phyloP scores from a whole-genome alignment of 768 basidiomycete species.

The Chalciporus piperatus region DNA sequence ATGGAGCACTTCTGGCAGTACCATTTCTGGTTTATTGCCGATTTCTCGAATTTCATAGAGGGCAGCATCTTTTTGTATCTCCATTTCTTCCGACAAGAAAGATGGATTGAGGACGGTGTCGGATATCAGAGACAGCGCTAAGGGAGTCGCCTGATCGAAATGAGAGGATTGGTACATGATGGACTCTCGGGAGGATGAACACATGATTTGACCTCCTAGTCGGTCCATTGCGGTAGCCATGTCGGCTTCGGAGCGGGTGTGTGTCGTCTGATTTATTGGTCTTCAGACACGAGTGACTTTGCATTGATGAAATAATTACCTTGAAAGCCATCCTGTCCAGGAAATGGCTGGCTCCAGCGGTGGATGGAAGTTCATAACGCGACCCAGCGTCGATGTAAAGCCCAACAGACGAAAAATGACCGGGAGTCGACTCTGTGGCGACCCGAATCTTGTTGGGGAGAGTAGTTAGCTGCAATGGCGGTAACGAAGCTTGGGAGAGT shows the following conservation, averaged over 20 bases:
- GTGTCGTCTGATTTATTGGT: slow-evolving; percentile 57
- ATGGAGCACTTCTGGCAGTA: slow-evolving; percentile 89
- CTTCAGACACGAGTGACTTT: slow-evolving; percentile 1
- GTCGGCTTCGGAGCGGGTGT: slow-evolving; percentile 63
- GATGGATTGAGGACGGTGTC: slow-evolving; percentile 84
- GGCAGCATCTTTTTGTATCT: slow-evolving; percentile 81
- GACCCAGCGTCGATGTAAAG: slow-evolving; percentile 93
- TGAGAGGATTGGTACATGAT: slow-evolving; percentile 99
- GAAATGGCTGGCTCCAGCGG: slow-evolving; percentile 85
- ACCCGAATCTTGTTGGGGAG: slow-evolving; percentile 90
- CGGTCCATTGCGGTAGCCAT: slow-evolving; percentile 81
- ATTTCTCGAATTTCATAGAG: slow-evolving; percentile 91
- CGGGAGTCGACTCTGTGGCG: slow-evolving; percentile 86
- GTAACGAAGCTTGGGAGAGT: slow-evolving; percentile 27
- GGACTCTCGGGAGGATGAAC: slow-evolving; percentile 86
- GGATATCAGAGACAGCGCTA: slow-evolving; percentile 83
- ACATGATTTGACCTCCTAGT: slow-evolving; percentile 89
- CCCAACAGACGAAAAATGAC: slow-evolving; percentile 92
- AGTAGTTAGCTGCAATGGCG: slow-evolving; percentile 67
- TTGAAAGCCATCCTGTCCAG: slow-evolving; percentile 97
- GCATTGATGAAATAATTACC: slow-evolving; percentile 40
- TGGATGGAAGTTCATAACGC: slow-evolving; percentile 74
- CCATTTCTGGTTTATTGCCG: slow-evolving; percentile 84
- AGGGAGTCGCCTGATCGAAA: slow-evolving; percentile 77
- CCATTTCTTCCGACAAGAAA: slow-evolving; percentile 75